phyloP scores from a whole-genome alignment of 495 filamentous ascomycete species.

The Xylaria longipes region DNA sequence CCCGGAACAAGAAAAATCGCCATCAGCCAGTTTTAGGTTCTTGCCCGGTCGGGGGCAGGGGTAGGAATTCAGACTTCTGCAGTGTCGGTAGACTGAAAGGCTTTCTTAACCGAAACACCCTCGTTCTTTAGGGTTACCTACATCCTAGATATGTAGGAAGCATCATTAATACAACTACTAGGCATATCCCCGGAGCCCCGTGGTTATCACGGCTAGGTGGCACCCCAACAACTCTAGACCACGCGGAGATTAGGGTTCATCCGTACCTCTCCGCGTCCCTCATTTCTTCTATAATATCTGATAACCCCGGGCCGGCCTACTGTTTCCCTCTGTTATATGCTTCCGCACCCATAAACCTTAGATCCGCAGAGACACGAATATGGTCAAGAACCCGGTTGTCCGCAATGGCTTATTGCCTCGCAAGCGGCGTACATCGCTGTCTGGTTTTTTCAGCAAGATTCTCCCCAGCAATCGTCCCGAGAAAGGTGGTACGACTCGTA shows the following conservation, averaged over 20 bases:
- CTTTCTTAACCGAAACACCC: neutral
- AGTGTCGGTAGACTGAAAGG: neutral
- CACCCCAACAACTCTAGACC: neutral
- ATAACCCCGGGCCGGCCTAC: neutral
- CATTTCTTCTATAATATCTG: neutral
- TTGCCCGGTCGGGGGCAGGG: neutral
- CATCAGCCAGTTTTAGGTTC: neutral
- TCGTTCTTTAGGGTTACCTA: neutral
- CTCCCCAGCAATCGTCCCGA: constrained; percentile 52
- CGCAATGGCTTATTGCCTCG: constrained; percentile 7
- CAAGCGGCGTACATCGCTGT: constrained; percentile 40
- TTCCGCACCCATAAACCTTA: neutral
- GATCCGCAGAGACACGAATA: neutral
- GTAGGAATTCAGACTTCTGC: neutral
- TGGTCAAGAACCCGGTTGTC: neutral
- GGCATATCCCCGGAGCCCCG: neutral
- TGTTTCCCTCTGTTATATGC: neutral
- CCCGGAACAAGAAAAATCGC: neutral
- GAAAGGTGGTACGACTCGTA: constrained; percentile 47
- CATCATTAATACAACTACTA: neutral
- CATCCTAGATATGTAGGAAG: neutral
- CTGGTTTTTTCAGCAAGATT: constrained; percentile 43
- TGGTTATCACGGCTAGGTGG: neutral
- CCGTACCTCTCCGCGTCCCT: neutral
- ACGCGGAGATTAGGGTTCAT: neutral